Conservation (phyloP, 345 rosid genomes). For the Aquilaria yunnanensis region DNA sequence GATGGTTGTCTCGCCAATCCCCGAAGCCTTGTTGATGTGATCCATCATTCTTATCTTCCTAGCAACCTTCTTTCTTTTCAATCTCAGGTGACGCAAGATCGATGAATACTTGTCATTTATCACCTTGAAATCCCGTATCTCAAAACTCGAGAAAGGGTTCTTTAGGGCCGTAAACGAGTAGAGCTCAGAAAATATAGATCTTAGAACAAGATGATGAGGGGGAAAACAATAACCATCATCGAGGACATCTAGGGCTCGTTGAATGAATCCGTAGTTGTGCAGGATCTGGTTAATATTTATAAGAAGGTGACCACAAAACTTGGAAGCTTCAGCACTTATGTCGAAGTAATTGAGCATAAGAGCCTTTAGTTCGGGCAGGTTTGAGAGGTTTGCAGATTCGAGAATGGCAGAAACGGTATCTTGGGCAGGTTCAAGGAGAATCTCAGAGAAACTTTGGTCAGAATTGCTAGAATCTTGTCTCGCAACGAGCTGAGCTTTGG, state of each 20-base stretch:
- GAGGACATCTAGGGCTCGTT: conserved; percentile 12
- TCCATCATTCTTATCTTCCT: conserved; percentile 25
- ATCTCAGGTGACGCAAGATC: conserved; percentile 19
- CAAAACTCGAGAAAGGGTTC: conserved; percentile 26
- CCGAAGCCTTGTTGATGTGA: conserved; percentile 19
- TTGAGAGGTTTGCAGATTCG: conserved; percentile 22
- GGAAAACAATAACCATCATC: conserved; percentile 13
- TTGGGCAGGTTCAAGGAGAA: conserved; percentile 37
- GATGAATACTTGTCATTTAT: conserved; percentile 23
- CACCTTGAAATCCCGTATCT: conserved; percentile 22
- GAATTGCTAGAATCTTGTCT: conserved; percentile 10
- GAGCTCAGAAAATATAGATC: conserved; percentile 11
- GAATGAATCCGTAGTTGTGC: conserved; percentile 14
- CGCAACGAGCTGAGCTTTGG: conserved; percentile 30
- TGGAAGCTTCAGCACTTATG: conserved; percentile 37
- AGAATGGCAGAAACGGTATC: conserved; percentile 27
- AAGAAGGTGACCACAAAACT: conserved; percentile 29
- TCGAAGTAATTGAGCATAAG: conserved; percentile 32
- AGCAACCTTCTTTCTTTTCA: conserved; percentile 24
- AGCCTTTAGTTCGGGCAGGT: conserved; percentile 25
- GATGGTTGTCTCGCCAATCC: conserved; percentile 27
- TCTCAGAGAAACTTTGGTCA: conserved; percentile 17
- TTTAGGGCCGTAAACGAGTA: conserved; percentile 13
- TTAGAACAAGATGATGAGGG: background rate
- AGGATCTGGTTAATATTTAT: conserved; percentile 22